Evolutionary conservation across 2,329 filamentous ascomycete species (phyloP).

Genomic region (Exophiala spinifera): DNA sequence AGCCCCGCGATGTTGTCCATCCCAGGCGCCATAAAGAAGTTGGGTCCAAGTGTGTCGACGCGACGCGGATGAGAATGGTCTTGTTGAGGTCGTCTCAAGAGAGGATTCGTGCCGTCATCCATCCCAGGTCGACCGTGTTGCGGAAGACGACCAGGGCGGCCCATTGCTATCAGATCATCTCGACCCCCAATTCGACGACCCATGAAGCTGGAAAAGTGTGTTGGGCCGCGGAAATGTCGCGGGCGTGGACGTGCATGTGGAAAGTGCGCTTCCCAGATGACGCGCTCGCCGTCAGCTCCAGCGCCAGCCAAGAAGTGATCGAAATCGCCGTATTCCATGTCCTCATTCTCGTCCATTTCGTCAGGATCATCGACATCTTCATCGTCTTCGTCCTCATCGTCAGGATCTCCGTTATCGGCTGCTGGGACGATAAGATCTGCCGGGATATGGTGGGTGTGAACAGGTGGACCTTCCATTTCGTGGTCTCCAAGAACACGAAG

Average conservation of each 20-base stretch:
- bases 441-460: conserved; percentile 14
- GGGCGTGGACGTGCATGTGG: conserved; percentile 34
- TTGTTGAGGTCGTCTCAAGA: conserved; percentile 64
- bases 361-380: conserved; percentile 59
- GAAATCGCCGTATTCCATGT: conserved; percentile 35
- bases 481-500: conserved; percentile 27
- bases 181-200: conserved; percentile 44
- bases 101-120: conserved; percentile 83
- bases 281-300: conserved; percentile 34
- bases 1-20: conserved; percentile 8
- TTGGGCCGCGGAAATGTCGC: conserved; percentile 51
- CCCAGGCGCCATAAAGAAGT: conserved; percentile 12
- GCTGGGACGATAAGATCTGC: conserved; percentile 22
- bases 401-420: conserved; percentile 18
- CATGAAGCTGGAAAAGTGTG: conserved; percentile 51
- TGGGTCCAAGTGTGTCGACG: conserved; percentile 35
- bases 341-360: conserved; percentile 45
- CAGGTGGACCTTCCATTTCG: conserved; percentile 17
- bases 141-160: conserved; percentile 16
- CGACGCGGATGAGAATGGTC: conserved; percentile 31
- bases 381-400: conserved; percentile 37
- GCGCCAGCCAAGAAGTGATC: conserved; percentile 25
- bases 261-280: conserved; percentile 22
- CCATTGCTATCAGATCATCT: conserved; percentile 17
- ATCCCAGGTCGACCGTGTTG: conserved; percentile 52